Evolutionary conservation across 2,329 filamentous ascomycete species (phyloP), one percentile per base, ranked within the genome.

Genomic region (Ophiosphaerella herpotricha): DNA sequence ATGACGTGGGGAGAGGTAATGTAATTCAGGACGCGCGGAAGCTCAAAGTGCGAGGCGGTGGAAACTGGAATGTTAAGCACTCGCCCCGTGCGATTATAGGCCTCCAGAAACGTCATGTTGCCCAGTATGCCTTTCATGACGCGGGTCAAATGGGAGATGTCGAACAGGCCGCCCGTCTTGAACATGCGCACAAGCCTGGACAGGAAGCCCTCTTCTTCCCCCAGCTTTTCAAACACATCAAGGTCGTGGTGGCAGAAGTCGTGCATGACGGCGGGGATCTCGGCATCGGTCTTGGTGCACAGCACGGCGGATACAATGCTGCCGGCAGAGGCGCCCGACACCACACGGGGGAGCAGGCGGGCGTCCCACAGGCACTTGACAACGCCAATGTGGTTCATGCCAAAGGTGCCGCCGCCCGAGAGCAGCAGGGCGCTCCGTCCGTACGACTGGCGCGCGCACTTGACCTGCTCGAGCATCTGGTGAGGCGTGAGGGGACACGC

Each of bases 61-160:
- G 92, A 96, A 6, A 97, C 92, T 50, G 90, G 92, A 33, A 97
- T 96, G 70, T 97, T 97, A 66, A 96, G 83, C 54, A 97, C 92
- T 50, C 91, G 84, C 24, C 91, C 84, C 0, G 92, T 96, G n/a
- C 91, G 87, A 68, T 96, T 96, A 76, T 97, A 97, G 1, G 91
- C 91, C 74, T 97, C 93, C 66, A 93, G 90, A 61, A 97, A 97
- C 0, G 93, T 97, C 63, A 96, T 87, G 63, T 97, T 90, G 33
- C 91, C 91, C 7, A 96, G 80, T 64, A 94, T 78, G 29, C 80
- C 80, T 46, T 85, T 84, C 90, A 97, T 94, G 5, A 96, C 91
- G 39, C 87, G 82, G 2, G 84, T 87, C 41, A 97, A 77, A 70
- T 96, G 86, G 21, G 83, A 83, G 62, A 95, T 95, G 66, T 97